Conservation (phyloP, 306 rosid genomes). For the Casuarina cunninghamiana region DNA sequence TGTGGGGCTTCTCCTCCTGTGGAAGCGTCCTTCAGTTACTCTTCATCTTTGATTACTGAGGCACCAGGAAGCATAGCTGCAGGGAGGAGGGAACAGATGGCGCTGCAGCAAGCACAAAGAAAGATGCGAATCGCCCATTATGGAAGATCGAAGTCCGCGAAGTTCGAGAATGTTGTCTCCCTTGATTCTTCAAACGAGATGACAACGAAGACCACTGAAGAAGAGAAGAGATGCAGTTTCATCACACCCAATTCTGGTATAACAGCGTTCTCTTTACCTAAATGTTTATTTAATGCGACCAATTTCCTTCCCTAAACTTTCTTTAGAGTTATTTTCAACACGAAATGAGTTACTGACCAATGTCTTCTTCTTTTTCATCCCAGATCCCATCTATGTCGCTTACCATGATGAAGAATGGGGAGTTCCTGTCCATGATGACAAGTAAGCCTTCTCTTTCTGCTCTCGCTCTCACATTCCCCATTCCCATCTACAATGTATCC, state of each 20-base stretch:
- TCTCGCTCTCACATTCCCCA: constrained; percentile 10
- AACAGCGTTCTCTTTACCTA: not conserved
- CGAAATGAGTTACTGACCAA: constrained; percentile 7
- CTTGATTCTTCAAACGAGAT: constrained; percentile 40
- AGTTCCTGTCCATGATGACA: constrained; percentile 96
- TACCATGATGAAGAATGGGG: constrained; percentile 99
- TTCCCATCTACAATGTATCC: too few relatives aligned
- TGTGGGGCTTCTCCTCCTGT: constrained; percentile 24
- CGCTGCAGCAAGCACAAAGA: constrained; percentile 84
- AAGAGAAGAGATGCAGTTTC: constrained; percentile 87
- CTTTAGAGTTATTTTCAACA: not conserved
- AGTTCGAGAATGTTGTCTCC: constrained; percentile 63
- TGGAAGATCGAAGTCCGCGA: constrained; percentile 95
- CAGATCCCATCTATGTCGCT: constrained; percentile 93
- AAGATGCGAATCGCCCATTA: constrained; percentile 93
- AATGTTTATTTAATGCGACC: not conserved
- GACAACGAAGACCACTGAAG: constrained; percentile 42
- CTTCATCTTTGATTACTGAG: constrained; percentile 79
- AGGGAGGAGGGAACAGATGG: constrained; percentile 88
- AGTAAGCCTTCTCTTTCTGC: constrained; percentile 50
- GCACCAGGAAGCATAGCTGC: constrained; percentile 98
- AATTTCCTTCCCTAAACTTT: not conserved
- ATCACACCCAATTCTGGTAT: constrained; percentile 92
- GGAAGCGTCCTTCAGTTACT: constrained; percentile 67
- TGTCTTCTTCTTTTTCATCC: constrained; percentile 23